Evolutionary conservation across 208 protist genomes (phyloP), one percentile per base, ranked within the genome.

Genomic region (Novymonas esmeraldas): DNA sequence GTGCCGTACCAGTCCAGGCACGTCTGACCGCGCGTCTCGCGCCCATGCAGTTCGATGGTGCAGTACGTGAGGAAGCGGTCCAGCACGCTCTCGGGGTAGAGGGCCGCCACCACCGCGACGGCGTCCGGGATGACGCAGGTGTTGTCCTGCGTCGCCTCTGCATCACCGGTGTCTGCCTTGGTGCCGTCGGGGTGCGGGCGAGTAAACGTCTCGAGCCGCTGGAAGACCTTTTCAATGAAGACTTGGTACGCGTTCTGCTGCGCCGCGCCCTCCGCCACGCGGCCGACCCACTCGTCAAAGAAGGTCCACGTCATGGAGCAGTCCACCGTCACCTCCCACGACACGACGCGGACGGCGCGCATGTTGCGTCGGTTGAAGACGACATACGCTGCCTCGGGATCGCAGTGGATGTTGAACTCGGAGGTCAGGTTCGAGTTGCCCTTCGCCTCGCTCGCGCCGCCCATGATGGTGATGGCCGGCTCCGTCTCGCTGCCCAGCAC

Each of bases 341-440:
- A 70, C 22, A 95, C 82, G 1, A 95, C 26, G 18, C 74, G 75
- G 42, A 95, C 67, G 3, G 89, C 84, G 16, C 66, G 61, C 71
- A 87, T 82, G 20, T 50, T 29, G 9, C 79, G 76, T 39, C 85
- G 64, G 49, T 95, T 79, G 41, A 95, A 84, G 26, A 95, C 82
- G 24, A 92, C 76, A 64, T 77, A 81, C n/a, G 84, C 89, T 26
- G 89, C 89, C 76, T 95, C 89, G 18, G 89, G 89, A 67, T 95
- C 89, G 57, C 84, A 89, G 78, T 93, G 84, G 44, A 92, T 77
- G 76, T 95, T 95, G 69, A 95, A 95, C 78, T 95, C 89, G 9
- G 86, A 79, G 52, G 78, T 78, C 57, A 91, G 71, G 73, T 82
- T 93, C 14, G 79, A 90, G 74, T 95, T 95, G 60, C 89, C 89